Percentiles rank a stretch among this genome's conserved stretches.
Conservation (phyloP, 345 rosid species). For the Hypericum androsaemum region DNA sequence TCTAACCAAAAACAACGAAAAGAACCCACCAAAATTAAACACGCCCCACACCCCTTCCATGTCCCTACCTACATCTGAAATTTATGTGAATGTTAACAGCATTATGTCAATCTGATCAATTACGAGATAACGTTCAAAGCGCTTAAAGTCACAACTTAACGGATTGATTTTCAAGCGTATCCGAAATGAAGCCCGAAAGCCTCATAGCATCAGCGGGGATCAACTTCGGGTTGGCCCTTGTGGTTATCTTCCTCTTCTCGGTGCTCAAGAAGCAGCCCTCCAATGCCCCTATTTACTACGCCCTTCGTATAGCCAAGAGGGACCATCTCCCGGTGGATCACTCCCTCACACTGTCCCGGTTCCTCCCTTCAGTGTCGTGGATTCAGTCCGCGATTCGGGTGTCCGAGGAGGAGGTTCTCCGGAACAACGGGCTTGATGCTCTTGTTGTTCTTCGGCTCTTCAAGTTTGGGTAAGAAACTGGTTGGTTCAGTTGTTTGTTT, state of each 20-base stretch:
- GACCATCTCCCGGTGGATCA: constrained; percentile 23
- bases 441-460: constrained; percentile 72
- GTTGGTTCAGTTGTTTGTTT: neutral
- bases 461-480: constrained; percentile 60
- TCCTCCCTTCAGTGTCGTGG: constrained; percentile 83
- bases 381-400: constrained; percentile 58
- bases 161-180: no score
- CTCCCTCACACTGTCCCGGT: constrained; percentile 36
- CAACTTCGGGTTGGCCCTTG: constrained; percentile 62
- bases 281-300: constrained; percentile 64
- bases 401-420: constrained; percentile 63
- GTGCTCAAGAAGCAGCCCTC: constrained; percentile 71
- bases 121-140: no score
- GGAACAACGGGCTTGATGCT: constrained; percentile 59
- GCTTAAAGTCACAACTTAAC: no score
- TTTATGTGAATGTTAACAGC: no score
- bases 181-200: constrained; percentile 49
- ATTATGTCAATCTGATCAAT: no score
- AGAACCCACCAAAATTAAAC: no score
- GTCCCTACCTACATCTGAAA: no score
- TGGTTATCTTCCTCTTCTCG: constrained; percentile 65
- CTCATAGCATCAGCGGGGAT: constrained; percentile 70
- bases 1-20: no score
- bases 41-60: no score
- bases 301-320: constrained; percentile 52